These are phyloP conservation scores for Oryza meyeriana DNA, from an alignment of 176 grass and related monocot genomes.

Conservation along the genomic window DNA sequence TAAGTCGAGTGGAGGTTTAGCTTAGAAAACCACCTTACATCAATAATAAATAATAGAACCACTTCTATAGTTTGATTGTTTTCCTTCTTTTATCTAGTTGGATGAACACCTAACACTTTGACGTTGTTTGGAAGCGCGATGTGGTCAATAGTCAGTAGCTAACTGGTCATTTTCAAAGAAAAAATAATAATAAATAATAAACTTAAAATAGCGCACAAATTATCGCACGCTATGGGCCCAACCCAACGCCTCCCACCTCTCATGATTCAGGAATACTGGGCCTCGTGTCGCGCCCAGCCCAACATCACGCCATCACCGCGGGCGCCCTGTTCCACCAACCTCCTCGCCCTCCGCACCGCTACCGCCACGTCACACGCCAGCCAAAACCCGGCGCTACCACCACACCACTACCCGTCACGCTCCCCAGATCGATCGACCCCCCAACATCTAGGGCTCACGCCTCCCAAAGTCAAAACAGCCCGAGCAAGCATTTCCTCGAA, in stretches of 20 bases:
- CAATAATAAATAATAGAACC: no score
- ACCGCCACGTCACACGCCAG: background rate
- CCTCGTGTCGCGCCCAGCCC: background rate
- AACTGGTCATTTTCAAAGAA: no score
- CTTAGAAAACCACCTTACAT: no score
- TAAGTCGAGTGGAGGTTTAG: no score
- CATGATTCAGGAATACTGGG: background rate
- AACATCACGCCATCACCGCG: background rate
- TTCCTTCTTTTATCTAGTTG: no score
- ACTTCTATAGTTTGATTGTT: no score
- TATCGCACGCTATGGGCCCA: no score
- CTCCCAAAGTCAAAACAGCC: slow-evolving; percentile 24
- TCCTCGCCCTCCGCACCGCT: background rate
- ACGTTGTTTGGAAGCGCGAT: no score
- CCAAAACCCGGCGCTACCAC: slow-evolving; percentile 7
- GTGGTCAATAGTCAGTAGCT: no score
- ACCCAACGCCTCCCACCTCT: background rate
- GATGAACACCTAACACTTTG: no score
- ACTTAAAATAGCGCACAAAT: no score
- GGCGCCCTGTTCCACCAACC: background rate
- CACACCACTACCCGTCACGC: background rate
- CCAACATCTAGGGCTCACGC: slow-evolving; percentile 25
- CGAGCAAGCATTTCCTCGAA: slow-evolving; percentile 31
- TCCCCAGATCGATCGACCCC: background rate
- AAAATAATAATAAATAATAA: no score